These are phyloP conservation scores for Yamadazyma sp. DNA, from an alignment of 1,139 yeast genomes.

Conservation along the genomic window DNA sequence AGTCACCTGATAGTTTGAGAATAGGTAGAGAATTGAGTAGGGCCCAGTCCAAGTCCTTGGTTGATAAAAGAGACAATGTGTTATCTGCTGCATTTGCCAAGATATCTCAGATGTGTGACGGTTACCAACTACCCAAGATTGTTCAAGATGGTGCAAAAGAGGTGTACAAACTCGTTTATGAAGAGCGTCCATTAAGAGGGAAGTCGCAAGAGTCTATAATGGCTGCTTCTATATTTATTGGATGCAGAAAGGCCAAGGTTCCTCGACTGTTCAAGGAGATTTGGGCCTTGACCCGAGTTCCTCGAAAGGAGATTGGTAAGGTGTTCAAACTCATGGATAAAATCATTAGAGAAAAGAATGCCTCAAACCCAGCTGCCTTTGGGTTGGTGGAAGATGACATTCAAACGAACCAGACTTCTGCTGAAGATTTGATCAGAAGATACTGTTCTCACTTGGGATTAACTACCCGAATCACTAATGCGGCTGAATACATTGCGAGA, in stretches of 20 bases:
- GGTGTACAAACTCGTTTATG: constrained; percentile 88
- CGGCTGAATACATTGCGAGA: constrained; percentile 91
- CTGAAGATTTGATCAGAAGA: constrained; percentile 93
- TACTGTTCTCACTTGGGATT: constrained; percentile 95
- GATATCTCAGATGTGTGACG: constrained; percentile 95
- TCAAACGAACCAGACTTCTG: constrained; percentile 85
- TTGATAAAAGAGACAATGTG: constrained; percentile 85
- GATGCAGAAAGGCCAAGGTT: constrained; percentile 92
- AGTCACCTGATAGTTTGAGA: constrained; percentile 73
- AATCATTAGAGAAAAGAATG: constrained; percentile 68
- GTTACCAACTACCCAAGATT: constrained; percentile 88
- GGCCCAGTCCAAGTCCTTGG: constrained; percentile 82
- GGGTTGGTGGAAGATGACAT: constrained; percentile 51
- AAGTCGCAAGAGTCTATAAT: constrained; percentile 91
- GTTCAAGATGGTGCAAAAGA: constrained; percentile 98
- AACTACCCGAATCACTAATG: constrained; percentile 80
- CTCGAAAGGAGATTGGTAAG: constrained; percentile 90
- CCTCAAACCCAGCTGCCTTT: constrained; percentile 40
- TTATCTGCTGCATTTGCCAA: constrained; percentile 87
- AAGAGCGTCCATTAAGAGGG: constrained; percentile 83
- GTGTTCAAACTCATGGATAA: constrained; percentile 80
- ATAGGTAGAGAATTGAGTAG: constrained; percentile 85
- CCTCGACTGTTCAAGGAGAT: constrained; percentile 96
- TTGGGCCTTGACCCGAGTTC: constrained; percentile 92
- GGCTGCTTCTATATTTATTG: constrained; percentile 95